phyloP scores from a whole-genome alignment of 306 rosid genomes.

The Sophora flavescens region DNA sequence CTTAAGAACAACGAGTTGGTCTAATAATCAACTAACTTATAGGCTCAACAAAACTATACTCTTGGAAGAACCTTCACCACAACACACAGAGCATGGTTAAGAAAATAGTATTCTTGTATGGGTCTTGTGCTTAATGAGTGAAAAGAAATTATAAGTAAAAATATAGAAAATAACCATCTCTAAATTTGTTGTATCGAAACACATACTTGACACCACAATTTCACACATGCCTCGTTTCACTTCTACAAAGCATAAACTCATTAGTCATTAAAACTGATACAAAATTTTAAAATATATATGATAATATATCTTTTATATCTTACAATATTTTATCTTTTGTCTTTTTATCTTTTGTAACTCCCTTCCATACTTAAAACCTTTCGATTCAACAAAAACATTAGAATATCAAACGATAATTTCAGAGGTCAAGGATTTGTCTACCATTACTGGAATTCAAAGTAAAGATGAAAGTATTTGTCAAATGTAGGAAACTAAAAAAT shows the following conservation, averaged over 20 bases:
- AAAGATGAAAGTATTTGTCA: conserved; percentile 33
- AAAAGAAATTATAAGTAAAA: not conserved
- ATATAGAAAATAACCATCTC: not conserved
- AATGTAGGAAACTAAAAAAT: conserved; percentile 6
- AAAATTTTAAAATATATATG: too few species aligned
- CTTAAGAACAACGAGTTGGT: too few species aligned
- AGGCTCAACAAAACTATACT: too few species aligned
- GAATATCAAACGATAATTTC: not conserved
- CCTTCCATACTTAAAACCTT: too few species aligned
- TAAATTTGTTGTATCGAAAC: not conserved
- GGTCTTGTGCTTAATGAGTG: not conserved
- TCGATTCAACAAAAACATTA: not conserved
- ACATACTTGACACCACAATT: not conserved
- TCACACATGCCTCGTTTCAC: not conserved
- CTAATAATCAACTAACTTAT: too few species aligned
- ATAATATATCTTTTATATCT: too few species aligned
- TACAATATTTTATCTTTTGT: too few species aligned
- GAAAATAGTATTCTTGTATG: too few species aligned
- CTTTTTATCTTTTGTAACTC: too few species aligned
- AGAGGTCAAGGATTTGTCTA: conserved; percentile 20
- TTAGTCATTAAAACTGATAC: not conserved
- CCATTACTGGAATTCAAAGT: conserved; percentile 22
- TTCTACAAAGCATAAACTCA: not conserved
- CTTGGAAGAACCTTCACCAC: too few species aligned
- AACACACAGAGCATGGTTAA: too few species aligned